A percentile compares a stretch with the other conserved stretches of the same genome.
phyloP scores from a whole-genome alignment of 345 rosid genomes.

The Moricandia moricandioides region DNA sequence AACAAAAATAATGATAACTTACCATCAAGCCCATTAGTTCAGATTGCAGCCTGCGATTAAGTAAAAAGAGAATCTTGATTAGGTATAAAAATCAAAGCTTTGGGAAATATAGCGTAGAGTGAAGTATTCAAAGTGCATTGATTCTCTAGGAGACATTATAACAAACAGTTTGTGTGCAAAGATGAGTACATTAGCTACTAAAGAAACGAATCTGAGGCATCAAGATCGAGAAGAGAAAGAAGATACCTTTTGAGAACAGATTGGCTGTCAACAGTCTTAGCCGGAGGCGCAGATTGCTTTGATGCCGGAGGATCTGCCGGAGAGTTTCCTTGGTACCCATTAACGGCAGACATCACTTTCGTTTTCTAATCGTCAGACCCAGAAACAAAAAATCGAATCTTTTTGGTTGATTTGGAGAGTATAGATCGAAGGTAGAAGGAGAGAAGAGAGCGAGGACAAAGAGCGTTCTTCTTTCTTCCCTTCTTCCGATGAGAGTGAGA shows the following conservation, averaged over 20 bases:
- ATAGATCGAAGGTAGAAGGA: neutral
- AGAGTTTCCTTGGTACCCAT: conserved; percentile 70
- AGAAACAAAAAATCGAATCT: neutral
- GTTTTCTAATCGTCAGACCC: neutral
- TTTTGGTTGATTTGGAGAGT: too few species aligned
- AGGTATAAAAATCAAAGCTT: neutral
- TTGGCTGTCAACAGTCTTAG: conserved; percentile 68
- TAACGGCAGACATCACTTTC: conserved; percentile 57
- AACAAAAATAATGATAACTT: too few species aligned
- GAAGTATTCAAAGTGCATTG: neutral
- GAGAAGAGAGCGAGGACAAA: neutral
- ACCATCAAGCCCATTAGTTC: too few species aligned
- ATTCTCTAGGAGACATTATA: conserved; percentile 15
- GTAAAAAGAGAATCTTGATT: neutral
- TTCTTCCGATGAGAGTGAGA: neutral
- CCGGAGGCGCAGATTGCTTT: conserved; percentile 51
- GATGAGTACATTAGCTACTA: too few species aligned
- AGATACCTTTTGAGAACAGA: conserved; percentile 64
- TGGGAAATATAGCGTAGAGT: neutral
- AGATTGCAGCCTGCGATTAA: neutral
- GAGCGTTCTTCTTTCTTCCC: conserved; percentile 7
- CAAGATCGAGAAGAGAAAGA: neutral
- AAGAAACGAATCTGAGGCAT: neutral
- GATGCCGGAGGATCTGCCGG: conserved; percentile 48
- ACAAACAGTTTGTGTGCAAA: conserved; percentile 19